Evolutionary conservation across 495 filamentous ascomycete species (phyloP).

Genomic region (Staphylotrichum longicolle): DNA sequence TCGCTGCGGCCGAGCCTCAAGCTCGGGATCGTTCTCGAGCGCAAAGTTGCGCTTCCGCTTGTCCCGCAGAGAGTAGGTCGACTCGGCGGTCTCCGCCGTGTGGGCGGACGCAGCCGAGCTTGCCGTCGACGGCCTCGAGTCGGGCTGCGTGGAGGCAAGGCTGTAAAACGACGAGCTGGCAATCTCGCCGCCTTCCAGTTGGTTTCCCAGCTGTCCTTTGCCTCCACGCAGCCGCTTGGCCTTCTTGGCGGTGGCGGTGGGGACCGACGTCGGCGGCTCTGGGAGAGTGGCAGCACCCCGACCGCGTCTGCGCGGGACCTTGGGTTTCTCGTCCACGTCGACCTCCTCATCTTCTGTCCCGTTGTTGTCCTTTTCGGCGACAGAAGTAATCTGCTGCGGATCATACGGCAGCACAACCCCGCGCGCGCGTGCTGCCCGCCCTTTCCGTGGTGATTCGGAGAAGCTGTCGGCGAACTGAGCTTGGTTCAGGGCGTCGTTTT

Average conservation of each 20-base stretch:
- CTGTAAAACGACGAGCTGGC: slow-evolving; percentile 32
- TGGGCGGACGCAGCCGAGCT: slow-evolving; percentile 30
- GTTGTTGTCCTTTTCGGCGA: slow-evolving; percentile 2
- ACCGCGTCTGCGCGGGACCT: slow-evolving; percentile 14
- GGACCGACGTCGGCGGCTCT: slow-evolving; percentile 13
- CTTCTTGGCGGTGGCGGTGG: slow-evolving; percentile 2
- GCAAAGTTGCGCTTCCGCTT: slow-evolving; percentile 40
- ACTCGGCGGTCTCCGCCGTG: slow-evolving; percentile 35
- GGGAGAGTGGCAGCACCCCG: not conserved
- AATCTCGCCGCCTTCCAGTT: slow-evolving; percentile 22
- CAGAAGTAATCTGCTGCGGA: slow-evolving; percentile 8
- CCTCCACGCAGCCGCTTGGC: slow-evolving; percentile 5
- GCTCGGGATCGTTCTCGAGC: slow-evolving; percentile 37
- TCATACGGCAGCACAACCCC: slow-evolving; percentile 5
- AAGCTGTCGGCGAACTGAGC: slow-evolving; percentile 9
- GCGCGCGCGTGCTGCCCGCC: slow-evolving; percentile 16
- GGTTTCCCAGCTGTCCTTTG: slow-evolving; percentile 26
- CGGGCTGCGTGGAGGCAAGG: slow-evolving; percentile 29
- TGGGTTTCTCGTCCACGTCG: slow-evolving; percentile 16
- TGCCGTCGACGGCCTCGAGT: slow-evolving; percentile 37
- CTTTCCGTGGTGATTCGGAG: slow-evolving; percentile 18
- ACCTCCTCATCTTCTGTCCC: slow-evolving; percentile 23
- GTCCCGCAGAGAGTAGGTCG: slow-evolving; percentile 39
- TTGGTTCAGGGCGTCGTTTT: slow-evolving; percentile 7
- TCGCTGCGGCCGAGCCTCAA: slow-evolving; percentile 28